phyloP scores from a whole-genome alignment of 768 basidiomycete genomes.

The Favolaschia claudopus region DNA sequence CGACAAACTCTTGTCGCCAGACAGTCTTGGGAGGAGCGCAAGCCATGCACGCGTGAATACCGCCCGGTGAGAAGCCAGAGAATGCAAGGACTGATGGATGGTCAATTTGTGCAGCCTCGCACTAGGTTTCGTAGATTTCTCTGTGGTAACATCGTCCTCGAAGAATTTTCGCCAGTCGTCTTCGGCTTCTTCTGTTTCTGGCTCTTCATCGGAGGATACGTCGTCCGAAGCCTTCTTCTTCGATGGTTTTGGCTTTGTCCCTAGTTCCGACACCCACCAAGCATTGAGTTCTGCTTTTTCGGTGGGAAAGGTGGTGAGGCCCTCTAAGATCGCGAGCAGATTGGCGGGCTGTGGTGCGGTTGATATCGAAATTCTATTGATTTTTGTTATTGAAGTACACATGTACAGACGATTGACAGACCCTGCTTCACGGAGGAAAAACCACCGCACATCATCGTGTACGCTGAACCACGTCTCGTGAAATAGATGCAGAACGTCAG shows the following conservation, averaged over 20 bases:
- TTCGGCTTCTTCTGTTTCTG: conserved; percentile 40
- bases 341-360: conserved; percentile 50
- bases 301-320: conserved; percentile 77
- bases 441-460: conserved; percentile 87
- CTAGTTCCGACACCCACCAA: conserved; percentile 83
- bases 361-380: no score
- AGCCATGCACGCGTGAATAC: conserved; percentile 88
- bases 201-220: conserved; percentile 43
- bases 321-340: conserved; percentile 71
- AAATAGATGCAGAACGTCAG: conserved; percentile 70
- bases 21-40: conserved; percentile 68
- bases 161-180: conserved; percentile 89
- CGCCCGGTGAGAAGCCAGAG: conserved; percentile 77
- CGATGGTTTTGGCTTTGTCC: conserved; percentile 51
- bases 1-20: conserved; percentile 50
- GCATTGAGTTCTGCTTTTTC: conserved; percentile 69
- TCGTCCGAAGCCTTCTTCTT: conserved; percentile 44
- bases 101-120: conserved; percentile 71
- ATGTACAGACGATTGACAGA: no score
- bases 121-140: conserved; percentile 44
- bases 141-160: conserved; percentile 61
- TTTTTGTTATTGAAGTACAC: no score
- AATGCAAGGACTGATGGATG: conserved; percentile 79
- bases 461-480: conserved; percentile 78
- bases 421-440: conserved; percentile 84